Conservation (phyloP, 1,284 basidiomycete genomes). For the Fomitiporia mediterranea region DNA sequence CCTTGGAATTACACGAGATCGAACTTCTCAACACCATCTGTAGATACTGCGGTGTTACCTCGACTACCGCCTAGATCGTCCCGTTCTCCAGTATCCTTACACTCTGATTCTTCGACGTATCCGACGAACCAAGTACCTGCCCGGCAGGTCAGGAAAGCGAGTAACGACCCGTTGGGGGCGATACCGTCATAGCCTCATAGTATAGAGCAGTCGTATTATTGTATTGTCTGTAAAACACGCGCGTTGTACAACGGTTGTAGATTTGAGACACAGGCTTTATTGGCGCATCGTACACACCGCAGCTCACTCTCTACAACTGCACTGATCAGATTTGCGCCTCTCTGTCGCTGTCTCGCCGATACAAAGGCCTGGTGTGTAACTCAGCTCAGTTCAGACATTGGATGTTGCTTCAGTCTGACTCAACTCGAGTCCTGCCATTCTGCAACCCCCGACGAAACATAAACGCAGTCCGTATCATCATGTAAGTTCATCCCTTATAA, state of each 20-base stretch:
- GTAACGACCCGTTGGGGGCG: slow-evolving; percentile 21
- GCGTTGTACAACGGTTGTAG: not conserved
- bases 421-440: too few relatives aligned
- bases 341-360: too few relatives aligned
- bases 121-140: slow-evolving; percentile 2
- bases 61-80: slow-evolving; percentile 19
- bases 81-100: not conserved
- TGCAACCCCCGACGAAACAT: too few relatives aligned
- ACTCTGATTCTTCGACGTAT: slow-evolving; percentile 2
- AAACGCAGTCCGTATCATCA: too few relatives aligned
- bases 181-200: not conserved
- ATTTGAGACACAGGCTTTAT: not conserved
- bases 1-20: slow-evolving; percentile 24
- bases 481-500: too few relatives aligned
- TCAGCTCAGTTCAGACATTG: too few relatives aligned
- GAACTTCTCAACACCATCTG: slow-evolving; percentile 17
- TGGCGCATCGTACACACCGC: too few relatives aligned
- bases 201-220: not conserved
- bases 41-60: slow-evolving; percentile 16
- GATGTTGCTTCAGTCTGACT: too few relatives aligned
- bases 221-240: not conserved
- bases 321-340: too few relatives aligned
- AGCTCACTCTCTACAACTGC: too few relatives aligned
- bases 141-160: slow-evolving; percentile 17
- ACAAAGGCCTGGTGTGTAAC: too few relatives aligned